phyloP scores from a whole-genome alignment of 1,284 basidiomycete species.

The Pseudozyma thailandica region DNA sequence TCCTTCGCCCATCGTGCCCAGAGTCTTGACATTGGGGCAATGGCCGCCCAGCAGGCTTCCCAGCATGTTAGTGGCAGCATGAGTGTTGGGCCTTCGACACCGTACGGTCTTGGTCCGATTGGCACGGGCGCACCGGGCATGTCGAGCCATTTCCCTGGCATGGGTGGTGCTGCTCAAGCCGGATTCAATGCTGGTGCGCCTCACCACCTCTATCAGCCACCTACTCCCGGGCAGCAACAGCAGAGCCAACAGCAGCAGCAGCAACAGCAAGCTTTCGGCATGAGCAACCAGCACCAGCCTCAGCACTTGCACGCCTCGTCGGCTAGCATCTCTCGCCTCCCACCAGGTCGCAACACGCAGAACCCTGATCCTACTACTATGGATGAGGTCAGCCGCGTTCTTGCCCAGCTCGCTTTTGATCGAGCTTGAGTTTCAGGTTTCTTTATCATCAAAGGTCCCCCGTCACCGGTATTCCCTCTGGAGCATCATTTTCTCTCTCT shows the following conservation, averaged over 20 bases:
- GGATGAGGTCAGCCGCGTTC: constrained; percentile 64
- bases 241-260: constrained; percentile 23
- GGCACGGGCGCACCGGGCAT: constrained; percentile 34
- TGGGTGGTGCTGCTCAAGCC: constrained; percentile 26
- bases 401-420: constrained; percentile 63
- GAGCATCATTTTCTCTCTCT: neutral
- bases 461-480: neutral
- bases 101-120: constrained; percentile 48
- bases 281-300: constrained; percentile 17
- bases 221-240: constrained; percentile 18
- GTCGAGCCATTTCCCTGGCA: constrained; percentile 37
- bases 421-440: constrained; percentile 41
- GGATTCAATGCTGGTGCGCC: constrained; percentile 20
- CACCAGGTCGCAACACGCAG: constrained; percentile 38
- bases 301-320: constrained; percentile 41
- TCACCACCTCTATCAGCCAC: constrained; percentile 29
- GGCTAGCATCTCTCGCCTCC: constrained; percentile 54
- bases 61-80: constrained; percentile 35
- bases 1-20: constrained; percentile 62
- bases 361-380: constrained; percentile 52
- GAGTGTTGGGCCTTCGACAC: constrained; percentile 42
- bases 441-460: neutral
- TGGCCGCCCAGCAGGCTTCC: constrained; percentile 54
- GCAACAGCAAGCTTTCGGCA: constrained; percentile 18
- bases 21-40: constrained; percentile 59